Percentiles rank a stretch among this genome's conserved stretches.
phyloP scores from a whole-genome alignment of 108 stramenopile genomes.

The Skeletonema marinoi region DNA sequence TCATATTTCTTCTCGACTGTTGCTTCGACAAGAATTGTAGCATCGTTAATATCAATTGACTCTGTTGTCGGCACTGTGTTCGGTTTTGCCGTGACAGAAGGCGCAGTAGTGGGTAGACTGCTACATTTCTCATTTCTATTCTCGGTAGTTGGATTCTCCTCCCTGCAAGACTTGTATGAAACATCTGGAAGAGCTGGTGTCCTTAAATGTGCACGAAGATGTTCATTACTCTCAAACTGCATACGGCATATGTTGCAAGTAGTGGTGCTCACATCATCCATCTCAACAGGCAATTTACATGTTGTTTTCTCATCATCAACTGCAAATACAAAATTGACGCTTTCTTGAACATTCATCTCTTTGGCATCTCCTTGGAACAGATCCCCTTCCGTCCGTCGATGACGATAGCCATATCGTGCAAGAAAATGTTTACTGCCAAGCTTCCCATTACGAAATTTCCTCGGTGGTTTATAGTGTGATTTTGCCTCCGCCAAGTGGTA shows the following conservation, averaged over 20 bases:
- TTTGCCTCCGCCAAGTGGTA: slow-evolving; percentile 16
- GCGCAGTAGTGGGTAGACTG: not conserved
- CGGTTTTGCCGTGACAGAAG: not conserved
- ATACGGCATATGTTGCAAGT: slow-evolving; percentile 48
- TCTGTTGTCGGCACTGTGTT: not conserved
- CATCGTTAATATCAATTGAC: slow-evolving; percentile 9
- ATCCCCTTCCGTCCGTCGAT: slow-evolving; percentile 73
- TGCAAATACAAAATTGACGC: slow-evolving; percentile 59
- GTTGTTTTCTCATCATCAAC: not conserved
- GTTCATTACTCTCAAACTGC: slow-evolving; percentile 31
- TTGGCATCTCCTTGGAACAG: slow-evolving; percentile 36
- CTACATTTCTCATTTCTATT: not conserved
- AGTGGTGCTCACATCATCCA: not conserved
- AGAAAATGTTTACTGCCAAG: slow-evolving; percentile 61
- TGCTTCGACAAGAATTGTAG: slow-evolving; percentile 27
- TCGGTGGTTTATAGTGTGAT: slow-evolving; percentile 48
- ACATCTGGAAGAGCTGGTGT: slow-evolving; percentile 49
- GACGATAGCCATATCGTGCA: slow-evolving; percentile 67
- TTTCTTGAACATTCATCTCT: slow-evolving; percentile 60
- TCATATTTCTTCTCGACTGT: slow-evolving; percentile 13
- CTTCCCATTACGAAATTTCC: slow-evolving; percentile 71
- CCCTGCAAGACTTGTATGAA: not conserved
- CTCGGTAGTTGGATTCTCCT: not conserved
- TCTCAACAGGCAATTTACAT: not conserved
- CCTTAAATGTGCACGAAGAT: slow-evolving; percentile 32